Base-by-base conservation (phyloP, 208 protist species). In the Crithidia thermophila region DNA sequence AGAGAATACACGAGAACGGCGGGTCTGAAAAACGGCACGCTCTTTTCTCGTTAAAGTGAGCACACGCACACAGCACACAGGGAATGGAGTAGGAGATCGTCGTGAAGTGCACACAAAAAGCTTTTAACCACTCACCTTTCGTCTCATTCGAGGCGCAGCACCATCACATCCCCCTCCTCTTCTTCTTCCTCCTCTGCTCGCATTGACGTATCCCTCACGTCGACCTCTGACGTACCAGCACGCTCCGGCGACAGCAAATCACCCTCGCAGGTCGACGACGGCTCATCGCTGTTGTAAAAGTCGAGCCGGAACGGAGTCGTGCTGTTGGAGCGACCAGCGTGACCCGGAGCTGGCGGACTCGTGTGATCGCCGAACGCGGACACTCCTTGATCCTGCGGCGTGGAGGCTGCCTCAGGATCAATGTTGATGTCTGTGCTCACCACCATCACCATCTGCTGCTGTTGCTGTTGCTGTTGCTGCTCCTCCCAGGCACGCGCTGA, bases 401-500 rank as follows among this genome's bases (percentile, higher is more conserved):
- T 63, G 18, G n/a, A 13, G 9, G 30, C 3, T 3, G 30, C 57
- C 3, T 23, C 20, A 11, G 13, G 10, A 6, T 53, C 33, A 13
- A 6, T 3, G 27, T 1, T 5, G 4, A 1, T 25, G 18, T 40
- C 39, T 13, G n/a, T n/a, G n/a, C n/a, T n/a, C n/a, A n/a, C n/a
- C n/a, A n/a, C n/a, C n/a, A n/a, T n/a, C n/a, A n/a, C n/a, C n/a
- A n/a, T n/a, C n/a, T n/a, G 36, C 34, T n/a, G 51, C 9, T 50
- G 57, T 9, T 64, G 58, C 28, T 53, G 43, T 33, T 61, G 67
- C 21, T 60, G 61, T 61, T 69, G 53, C 36, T 58, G 61, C 43
- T 75, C 62, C 37, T 75, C 61, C 69, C 69, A 75, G n/a, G 45
- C 45, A 1, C 46, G 59, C 9, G 69, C 60, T 4, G 69, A 69